A percentile compares a stretch with the other conserved stretches of the same genome.
phyloP scores from a whole-genome alignment of 2,329 filamentous ascomycete genomes.

The Xylaria sp. region DNA sequence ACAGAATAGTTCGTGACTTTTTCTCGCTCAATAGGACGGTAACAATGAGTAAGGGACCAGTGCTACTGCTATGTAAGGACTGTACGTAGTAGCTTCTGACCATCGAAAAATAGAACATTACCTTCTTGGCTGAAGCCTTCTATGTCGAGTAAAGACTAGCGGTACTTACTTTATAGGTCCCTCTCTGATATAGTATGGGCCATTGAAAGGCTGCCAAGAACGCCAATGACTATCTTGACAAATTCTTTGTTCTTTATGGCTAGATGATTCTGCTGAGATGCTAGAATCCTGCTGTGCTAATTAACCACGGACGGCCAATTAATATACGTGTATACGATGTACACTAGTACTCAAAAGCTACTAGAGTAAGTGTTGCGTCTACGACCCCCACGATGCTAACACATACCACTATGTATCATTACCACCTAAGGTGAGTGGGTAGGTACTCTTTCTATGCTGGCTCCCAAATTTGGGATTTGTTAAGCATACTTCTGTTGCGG shows the following conservation, averaged over 20 bases:
- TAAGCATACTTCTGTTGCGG: not conserved
- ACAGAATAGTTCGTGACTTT: not conserved
- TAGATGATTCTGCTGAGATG: constrained; percentile 11
- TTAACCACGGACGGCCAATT: constrained; percentile 14
- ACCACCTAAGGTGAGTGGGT: not conserved
- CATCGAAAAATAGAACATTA: constrained; percentile 18
- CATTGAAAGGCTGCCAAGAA: constrained; percentile 21
- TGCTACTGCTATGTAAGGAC: not conserved
- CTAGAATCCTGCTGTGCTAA: constrained; percentile 22
- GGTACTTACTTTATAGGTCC: not conserved
- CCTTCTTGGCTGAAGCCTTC: not conserved
- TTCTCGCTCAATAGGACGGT: not conserved
- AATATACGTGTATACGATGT: not conserved
- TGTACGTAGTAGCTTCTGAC: not conserved
- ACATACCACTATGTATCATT: not conserved
- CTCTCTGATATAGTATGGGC: too few relatives aligned
- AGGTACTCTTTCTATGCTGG: too few relatives aligned
- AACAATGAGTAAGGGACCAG: not conserved
- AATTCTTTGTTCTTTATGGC: constrained; percentile 19
- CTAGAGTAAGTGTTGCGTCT: not conserved
- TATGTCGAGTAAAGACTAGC: constrained; percentile 11
- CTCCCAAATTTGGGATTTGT: not conserved
- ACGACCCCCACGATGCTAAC: not conserved
- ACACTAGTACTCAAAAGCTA: not conserved
- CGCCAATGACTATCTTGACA: constrained; percentile 25